Conservation (phyloP, 352 stramenopile species). For the Pythium folliculosum region DNA sequence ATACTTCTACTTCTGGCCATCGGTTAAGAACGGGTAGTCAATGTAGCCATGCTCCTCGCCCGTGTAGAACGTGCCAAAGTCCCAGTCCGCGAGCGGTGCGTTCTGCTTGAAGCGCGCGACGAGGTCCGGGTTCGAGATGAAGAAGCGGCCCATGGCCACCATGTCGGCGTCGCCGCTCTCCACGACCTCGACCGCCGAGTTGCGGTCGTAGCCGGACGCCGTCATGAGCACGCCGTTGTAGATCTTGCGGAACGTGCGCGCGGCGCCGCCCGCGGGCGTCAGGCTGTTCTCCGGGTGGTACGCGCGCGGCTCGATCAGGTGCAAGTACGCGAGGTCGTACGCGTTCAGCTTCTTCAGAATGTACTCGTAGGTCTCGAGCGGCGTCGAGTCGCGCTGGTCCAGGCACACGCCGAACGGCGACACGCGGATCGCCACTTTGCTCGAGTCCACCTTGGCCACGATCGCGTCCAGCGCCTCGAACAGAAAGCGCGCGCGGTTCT, state of each 20-base stretch:
- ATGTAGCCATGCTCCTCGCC: constrained; percentile 51
- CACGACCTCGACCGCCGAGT: constrained; percentile 32
- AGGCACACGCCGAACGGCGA: constrained; percentile 30
- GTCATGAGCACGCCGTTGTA: constrained; percentile 34
- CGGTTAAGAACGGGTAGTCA: constrained; percentile 47
- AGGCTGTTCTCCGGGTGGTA: constrained; percentile 44
- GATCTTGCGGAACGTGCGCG: constrained; percentile 26
- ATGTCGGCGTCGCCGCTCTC: constrained; percentile 32
- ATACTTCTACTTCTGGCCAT: too few relatives aligned
- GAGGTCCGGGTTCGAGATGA: constrained; percentile 56
- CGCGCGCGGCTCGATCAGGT: constrained; percentile 58
- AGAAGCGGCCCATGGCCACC: constrained; percentile 43
- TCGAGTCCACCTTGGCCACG: constrained; percentile 8
- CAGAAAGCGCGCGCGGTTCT: constrained; percentile 69
- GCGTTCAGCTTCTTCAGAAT: constrained; percentile 55
- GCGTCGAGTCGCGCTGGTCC: constrained; percentile 46
- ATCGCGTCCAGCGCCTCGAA: constrained; percentile 52
- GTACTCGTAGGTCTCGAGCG: constrained; percentile 50
- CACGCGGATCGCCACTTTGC: constrained; percentile 24
- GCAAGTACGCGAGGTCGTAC: constrained; percentile 59
- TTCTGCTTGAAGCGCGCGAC: constrained; percentile 34
- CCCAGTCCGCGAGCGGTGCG: constrained; percentile 34
- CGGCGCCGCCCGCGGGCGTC: constrained; percentile 44
- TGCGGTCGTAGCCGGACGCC: constrained; percentile 27
- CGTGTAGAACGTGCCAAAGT: constrained; percentile 51